Evolutionary conservation across 1,284 basidiomycete genomes (phyloP).

Genomic region (Naganishia cerealis): DNA sequence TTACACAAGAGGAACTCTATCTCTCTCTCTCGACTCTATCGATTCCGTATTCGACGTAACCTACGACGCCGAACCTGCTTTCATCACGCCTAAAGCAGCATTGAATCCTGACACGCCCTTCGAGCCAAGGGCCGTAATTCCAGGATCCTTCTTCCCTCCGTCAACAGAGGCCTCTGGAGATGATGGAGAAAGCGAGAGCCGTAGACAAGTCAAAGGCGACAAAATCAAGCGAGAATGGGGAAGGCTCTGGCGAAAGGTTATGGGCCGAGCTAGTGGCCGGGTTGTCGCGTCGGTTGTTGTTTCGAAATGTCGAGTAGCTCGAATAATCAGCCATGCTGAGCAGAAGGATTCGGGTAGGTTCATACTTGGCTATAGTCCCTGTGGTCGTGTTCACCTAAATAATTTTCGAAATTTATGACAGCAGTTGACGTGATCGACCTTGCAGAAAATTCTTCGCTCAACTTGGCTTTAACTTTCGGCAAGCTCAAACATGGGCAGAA

Average conservation of each 20-base stretch:
- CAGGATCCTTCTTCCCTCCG: slow-evolving; percentile 7
- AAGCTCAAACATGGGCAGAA: neutral
- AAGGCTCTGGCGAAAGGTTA: slow-evolving; percentile 13
- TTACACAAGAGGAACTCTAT: neutral
- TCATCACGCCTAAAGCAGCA: slow-evolving; percentile 11
- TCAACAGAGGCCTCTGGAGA: neutral
- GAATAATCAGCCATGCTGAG: neutral
- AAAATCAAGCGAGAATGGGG: slow-evolving; percentile 7
- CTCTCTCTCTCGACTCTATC: slow-evolving; percentile 9
- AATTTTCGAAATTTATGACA: neutral
- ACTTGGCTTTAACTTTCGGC: slow-evolving; percentile 5
- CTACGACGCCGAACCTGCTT: slow-evolving; percentile 11
- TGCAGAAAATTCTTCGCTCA: slow-evolving; percentile 5
- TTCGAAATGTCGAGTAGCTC: slow-evolving; percentile 15
- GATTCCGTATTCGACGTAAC: slow-evolving; percentile 4
- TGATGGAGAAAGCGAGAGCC: neutral
- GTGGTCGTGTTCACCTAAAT: neutral
- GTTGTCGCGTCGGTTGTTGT: slow-evolving; percentile 8
- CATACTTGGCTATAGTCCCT: neutral
- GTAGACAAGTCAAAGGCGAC: neutral
- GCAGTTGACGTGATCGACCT: slow-evolving; percentile 3
- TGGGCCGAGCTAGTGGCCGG: slow-evolving; percentile 19
- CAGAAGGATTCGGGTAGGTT: neutral
- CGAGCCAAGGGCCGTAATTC: neutral
- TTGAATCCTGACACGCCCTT: slow-evolving; percentile 12